These are phyloP conservation scores for Aquilaria sinensis DNA, from an alignment of 345 rosid genomes.

Conservation along the genomic window DNA sequence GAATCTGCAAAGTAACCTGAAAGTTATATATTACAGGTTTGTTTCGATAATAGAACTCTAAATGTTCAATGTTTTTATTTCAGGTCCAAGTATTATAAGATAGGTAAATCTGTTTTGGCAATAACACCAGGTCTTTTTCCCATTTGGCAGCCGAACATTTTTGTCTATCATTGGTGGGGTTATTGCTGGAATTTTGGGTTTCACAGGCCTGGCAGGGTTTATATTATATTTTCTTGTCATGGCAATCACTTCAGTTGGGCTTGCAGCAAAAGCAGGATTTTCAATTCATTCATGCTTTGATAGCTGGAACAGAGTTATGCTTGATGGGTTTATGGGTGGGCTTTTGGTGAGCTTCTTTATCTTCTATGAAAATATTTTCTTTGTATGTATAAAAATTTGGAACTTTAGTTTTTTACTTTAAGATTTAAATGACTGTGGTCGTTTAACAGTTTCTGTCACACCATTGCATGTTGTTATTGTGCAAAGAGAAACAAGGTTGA, in stretches of 20 bases:
- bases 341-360: conserved; percentile 52
- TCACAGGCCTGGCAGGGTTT: conserved; percentile 72
- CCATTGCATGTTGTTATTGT: too few species aligned
- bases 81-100: too few species aligned
- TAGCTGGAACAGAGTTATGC: conserved; percentile 56
- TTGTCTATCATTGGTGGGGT: conserved; percentile 81
- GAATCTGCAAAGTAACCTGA: conserved; percentile 88
- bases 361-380: background rate
- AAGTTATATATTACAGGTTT: conserved; percentile 87
- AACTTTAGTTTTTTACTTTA: conserved; percentile 4
- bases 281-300: conserved; percentile 61
- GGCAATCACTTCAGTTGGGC: conserved; percentile 71
- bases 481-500: too few species aligned
- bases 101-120: too few species aligned
- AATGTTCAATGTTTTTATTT: too few species aligned
- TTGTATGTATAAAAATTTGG: background rate
- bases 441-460: too few species aligned
- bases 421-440: too few species aligned
- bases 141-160: conserved; percentile 74
- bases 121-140: too few species aligned
- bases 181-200: conserved; percentile 77
- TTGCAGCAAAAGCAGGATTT: conserved; percentile 69
- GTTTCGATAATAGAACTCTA: conserved; percentile 9
- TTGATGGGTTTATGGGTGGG: conserved; percentile 84
- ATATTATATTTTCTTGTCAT: conserved; percentile 65